A percentile compares a stretch with the other conserved stretches of the same genome.
Evolutionary conservation across 306 rosid species (phyloP).

Genomic region (Cucumis melo): DNA sequence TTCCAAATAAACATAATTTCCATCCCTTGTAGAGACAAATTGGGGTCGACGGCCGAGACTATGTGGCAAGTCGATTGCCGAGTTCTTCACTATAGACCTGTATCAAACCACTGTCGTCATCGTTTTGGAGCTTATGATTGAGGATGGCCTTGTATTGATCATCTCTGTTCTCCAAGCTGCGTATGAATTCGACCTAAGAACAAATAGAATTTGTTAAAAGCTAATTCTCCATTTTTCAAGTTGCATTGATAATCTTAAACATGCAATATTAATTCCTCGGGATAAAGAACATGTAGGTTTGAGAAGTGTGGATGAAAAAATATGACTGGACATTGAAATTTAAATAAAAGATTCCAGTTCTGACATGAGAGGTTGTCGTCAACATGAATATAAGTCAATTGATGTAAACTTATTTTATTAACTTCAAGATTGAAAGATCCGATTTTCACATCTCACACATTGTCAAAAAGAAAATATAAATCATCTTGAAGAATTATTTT

Average conservation of each 20-base stretch:
- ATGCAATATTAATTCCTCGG: background rate
- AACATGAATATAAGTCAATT: too few species aligned
- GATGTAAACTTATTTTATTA: too few species aligned
- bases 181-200: slow-evolving; percentile 63
- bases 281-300: too few species aligned
- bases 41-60: slow-evolving; percentile 10
- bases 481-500: too few species aligned
- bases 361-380: too few species aligned
- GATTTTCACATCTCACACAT: too few species aligned
- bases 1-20: background rate
- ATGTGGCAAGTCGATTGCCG: slow-evolving; percentile 36
- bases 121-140: slow-evolving; percentile 51
- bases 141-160: slow-evolving; percentile 51
- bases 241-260: background rate
- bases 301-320: background rate
- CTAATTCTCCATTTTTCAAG: background rate
- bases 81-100: slow-evolving; percentile 45
- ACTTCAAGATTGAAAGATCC: too few species aligned
- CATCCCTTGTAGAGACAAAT: background rate
- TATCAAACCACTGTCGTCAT: slow-evolving; percentile 40
- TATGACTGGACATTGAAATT: too few species aligned
- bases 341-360: too few species aligned
- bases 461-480: too few species aligned
- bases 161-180: slow-evolving; percentile 51
- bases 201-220: background rate